Percentiles rank a stretch among this genome's conserved stretches.
Evolutionary conservation across 495 filamentous ascomycete species (phyloP).

Genomic region (Penicillium longicatenatum): DNA sequence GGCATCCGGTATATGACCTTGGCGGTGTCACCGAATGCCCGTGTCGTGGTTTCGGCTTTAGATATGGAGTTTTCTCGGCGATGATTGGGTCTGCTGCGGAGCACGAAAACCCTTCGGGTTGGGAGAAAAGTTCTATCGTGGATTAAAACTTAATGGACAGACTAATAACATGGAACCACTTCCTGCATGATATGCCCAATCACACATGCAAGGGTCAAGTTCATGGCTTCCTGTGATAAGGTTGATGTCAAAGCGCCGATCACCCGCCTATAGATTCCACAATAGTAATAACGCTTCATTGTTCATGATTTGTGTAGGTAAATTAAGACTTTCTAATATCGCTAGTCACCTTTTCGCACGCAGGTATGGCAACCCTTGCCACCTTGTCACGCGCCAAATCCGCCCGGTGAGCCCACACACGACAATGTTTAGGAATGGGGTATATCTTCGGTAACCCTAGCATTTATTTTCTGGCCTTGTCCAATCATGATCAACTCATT

Average conservation of each 20-base stretch:
- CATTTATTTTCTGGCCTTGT: background rate
- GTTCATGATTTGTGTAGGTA: background rate
- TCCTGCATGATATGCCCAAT: too few species aligned
- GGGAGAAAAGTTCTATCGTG: background rate
- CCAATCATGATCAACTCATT: background rate
- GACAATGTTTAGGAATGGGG: background rate
- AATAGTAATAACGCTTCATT: too few species aligned
- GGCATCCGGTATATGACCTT: background rate
- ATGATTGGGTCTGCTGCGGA: background rate
- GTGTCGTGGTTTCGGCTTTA: background rate
- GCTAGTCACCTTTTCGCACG: too few species aligned
- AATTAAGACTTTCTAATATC: too few species aligned
- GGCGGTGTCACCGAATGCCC: background rate
- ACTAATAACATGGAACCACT: too few species aligned
- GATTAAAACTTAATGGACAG: background rate
- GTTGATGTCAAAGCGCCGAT: conserved; percentile 15
- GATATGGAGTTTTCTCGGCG: conserved; percentile 16
- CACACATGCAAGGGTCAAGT: background rate
- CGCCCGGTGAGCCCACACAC: background rate
- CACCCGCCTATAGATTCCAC: background rate
- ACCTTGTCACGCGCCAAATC: background rate
- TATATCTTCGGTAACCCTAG: background rate
- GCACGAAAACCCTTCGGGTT: background rate
- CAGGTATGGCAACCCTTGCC: background rate
- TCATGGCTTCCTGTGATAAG: conserved; percentile 1